phyloP scores from a whole-genome alignment of 495 filamentous ascomycete species.

The Penicillium egyptiacum region DNA sequence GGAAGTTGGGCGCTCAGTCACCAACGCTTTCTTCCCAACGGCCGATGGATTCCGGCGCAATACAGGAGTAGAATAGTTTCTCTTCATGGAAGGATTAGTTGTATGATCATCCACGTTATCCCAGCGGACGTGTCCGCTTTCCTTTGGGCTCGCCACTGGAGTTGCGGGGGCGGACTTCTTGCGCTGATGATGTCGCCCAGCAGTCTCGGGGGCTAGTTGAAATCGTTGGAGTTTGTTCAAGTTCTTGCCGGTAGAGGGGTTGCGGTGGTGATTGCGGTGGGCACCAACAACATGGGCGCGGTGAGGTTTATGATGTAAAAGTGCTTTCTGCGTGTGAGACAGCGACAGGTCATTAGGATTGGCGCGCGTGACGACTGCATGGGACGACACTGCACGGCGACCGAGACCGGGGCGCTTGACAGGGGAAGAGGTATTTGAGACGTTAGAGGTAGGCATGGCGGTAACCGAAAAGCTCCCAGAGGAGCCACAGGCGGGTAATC shows the following conservation, averaged over 20 bases:
- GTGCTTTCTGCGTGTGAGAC: conserved; percentile 36
- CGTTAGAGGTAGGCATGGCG: conserved; percentile 44
- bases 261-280: conserved; percentile 46
- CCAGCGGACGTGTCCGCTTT: conserved; percentile 41
- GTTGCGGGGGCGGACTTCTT: conserved; percentile 52
- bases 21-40: conserved; percentile 39
- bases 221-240: conserved; percentile 44
- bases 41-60: conserved; percentile 40
- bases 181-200: conserved; percentile 45
- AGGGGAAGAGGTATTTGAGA: conserved; percentile 39
- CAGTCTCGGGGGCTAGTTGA: conserved; percentile 32
- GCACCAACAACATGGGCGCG: conserved; percentile 48
- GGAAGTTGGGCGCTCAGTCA: conserved; percentile 39
- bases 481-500: conserved; percentile 27
- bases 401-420: conserved; percentile 50
- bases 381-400: conserved; percentile 49
- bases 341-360: conserved; percentile 39
- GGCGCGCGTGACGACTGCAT: conserved; percentile 47
- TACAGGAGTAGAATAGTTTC: conserved; percentile 47
- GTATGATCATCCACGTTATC: conserved; percentile 39
- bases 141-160: conserved; percentile 44
- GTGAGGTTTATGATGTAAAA: conserved; percentile 34
- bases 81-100: conserved; percentile 40
- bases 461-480: conserved; percentile 19
- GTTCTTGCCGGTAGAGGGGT: conserved; percentile 45